Evolutionary conservation across 768 basidiomycete genomes (phyloP).

Genomic region (Boletus sp.): DNA sequence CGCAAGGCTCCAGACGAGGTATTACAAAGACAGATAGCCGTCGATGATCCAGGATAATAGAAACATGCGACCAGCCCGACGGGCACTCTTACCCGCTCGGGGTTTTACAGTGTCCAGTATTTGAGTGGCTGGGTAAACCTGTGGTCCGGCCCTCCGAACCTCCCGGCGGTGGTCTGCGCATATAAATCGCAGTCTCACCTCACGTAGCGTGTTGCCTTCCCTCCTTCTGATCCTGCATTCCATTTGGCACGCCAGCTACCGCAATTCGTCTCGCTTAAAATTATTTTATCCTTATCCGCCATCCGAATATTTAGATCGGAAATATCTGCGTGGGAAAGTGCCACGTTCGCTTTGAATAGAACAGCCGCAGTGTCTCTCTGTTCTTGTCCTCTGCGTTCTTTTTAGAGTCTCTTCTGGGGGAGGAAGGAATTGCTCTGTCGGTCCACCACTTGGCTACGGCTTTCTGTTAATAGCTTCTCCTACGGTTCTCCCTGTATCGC

Average conservation of each 20-base stretch:
- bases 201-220: too few relatives aligned
- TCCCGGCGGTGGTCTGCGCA: too few relatives aligned
- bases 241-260: too few relatives aligned
- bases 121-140: background rate
- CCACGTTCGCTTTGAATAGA: conserved; percentile 39
- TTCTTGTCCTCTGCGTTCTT: conserved; percentile 16
- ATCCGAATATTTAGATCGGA: conserved; percentile 22
- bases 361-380: background rate
- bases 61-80: too few relatives aligned
- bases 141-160: background rate
- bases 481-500: conserved; percentile 1
- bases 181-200: too few relatives aligned
- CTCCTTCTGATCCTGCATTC: too few relatives aligned
- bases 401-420: background rate
- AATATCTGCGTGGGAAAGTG: conserved; percentile 37
- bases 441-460: background rate
- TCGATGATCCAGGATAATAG: background rate
- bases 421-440: background rate
- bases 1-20: background rate
- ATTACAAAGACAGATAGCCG: too few relatives aligned
- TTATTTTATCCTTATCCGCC: background rate
- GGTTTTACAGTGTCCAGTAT: background rate
- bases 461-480: background rate
- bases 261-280: background rate
- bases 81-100: too few relatives aligned